These are phyloP conservation scores for Neurospora terricola DNA, from an alignment of 495 filamentous ascomycete genomes.

Conservation along the genomic window DNA sequence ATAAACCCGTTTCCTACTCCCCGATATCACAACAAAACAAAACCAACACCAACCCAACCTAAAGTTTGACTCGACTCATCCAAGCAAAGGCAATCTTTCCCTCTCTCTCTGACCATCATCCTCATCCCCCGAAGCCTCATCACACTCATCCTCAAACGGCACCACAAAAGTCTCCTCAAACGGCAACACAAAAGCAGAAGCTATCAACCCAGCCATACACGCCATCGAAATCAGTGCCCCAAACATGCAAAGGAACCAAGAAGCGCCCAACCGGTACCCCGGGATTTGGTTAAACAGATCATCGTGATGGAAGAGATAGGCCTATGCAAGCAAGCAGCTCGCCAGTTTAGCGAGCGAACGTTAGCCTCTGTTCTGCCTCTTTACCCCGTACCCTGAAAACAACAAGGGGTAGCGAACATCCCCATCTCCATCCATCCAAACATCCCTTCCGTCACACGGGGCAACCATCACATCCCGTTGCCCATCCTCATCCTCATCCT, in stretches of 20 bases:
- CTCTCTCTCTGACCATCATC: background rate
- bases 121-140: constrained; percentile 27
- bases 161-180: constrained; percentile 49
- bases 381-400: background rate
- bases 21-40: background rate
- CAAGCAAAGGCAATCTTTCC: background rate
- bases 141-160: constrained; percentile 63
- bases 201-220: constrained; percentile 48
- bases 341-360: background rate
- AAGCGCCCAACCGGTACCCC: constrained; percentile 72
- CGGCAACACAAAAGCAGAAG: constrained; percentile 57
- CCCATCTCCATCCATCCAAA: background rate
- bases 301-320: constrained; percentile 76
- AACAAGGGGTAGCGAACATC: background rate
- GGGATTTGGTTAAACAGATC: constrained; percentile 62
- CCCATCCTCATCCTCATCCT: background rate
- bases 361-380: background rate
- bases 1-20: background rate
- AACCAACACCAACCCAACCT: background rate
- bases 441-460: background rate
- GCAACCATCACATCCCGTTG: background rate
- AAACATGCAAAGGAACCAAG: constrained; percentile 66
- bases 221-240: constrained; percentile 60
- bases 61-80: background rate
- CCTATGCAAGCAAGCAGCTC: constrained; percentile 35